Conservation (phyloP, 164 flowering plant species). For the Sedum album region DNA sequence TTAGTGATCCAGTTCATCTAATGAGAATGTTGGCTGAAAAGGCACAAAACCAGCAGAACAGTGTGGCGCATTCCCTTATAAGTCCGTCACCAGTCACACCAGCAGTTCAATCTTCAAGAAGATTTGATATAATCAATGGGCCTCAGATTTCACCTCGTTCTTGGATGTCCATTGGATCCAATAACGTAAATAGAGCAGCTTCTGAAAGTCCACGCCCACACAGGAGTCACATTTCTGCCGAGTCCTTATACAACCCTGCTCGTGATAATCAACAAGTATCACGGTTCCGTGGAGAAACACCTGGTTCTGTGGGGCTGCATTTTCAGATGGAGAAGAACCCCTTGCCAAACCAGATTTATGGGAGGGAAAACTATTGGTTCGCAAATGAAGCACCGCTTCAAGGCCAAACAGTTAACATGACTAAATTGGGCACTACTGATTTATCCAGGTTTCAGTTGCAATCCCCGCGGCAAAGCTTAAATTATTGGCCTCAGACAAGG, state of each 20-base stretch:
- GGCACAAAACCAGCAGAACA: constrained; percentile 41
- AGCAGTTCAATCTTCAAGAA: constrained; percentile 32
- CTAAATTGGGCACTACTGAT: constrained; percentile 41
- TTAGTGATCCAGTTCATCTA: constrained; percentile 61
- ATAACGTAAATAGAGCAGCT: constrained; percentile 31
- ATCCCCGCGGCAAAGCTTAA: constrained; percentile 45
- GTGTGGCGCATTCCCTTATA: constrained; percentile 17
- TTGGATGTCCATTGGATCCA: constrained; percentile 76
- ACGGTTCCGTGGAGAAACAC: constrained; percentile 29
- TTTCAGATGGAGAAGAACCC: constrained; percentile 33
- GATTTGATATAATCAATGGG: constrained; percentile 44
- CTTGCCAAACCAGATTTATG: constrained; percentile 34
- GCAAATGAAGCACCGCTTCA: constrained; percentile 34
- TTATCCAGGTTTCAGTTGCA: constrained; percentile 53
- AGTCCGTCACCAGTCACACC: constrained; percentile 23
- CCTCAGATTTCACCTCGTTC: constrained; percentile 57
- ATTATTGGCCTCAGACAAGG: constrained; percentile 40
- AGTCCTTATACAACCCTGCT: constrained; percentile 41
- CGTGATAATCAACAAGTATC: constrained; percentile 34
- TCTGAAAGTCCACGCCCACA: constrained; percentile 24
- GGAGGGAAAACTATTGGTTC: constrained; percentile 23
- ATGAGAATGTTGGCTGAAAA: constrained; percentile 55
- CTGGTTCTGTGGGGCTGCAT: constrained; percentile 27
- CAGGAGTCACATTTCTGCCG: constrained; percentile 47
- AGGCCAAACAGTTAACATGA: constrained; percentile 32